A percentile compares a stretch with the other conserved stretches of the same genome.
phyloP scores from a whole-genome alignment of 495 filamentous ascomycete species.

The Penicillium mononematosum region DNA sequence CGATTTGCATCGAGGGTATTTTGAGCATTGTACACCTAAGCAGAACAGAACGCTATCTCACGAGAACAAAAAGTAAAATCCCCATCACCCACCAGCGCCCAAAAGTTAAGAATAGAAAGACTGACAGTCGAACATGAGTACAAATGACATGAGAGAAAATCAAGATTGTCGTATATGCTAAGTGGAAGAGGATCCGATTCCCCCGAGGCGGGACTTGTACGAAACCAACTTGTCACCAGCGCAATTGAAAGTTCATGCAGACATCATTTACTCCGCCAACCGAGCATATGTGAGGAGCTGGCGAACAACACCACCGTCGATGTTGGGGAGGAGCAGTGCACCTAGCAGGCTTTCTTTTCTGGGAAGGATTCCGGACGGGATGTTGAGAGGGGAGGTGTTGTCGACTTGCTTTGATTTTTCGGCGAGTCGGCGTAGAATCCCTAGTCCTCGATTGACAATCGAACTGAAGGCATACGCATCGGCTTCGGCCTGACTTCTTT shows the following conservation, averaged over 20 bases:
- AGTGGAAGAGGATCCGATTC: conserved; percentile 14
- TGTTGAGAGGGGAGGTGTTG: conserved; percentile 35
- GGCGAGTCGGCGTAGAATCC: conserved; percentile 64
- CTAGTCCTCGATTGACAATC: conserved; percentile 69
- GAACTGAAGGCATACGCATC: conserved; percentile 49
- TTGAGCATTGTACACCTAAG: conserved; percentile 45
- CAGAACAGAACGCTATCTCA: conserved; percentile 40
- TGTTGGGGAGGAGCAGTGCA: conserved; percentile 62
- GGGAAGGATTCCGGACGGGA: conserved; percentile 67
- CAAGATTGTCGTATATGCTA: conserved; percentile 28
- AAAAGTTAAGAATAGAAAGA: conserved; percentile 17
- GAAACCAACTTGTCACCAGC: not conserved
- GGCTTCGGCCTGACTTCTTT: conserved; percentile 39
- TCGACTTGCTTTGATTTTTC: conserved; percentile 70
- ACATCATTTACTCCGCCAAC: conserved; percentile 49
- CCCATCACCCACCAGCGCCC: conserved; percentile 29
- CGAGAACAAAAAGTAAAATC: conserved; percentile 24
- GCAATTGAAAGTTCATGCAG: not conserved
- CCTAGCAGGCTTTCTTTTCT: conserved; percentile 68
- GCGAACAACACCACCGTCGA: conserved; percentile 61
- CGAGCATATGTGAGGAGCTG: conserved; percentile 71
- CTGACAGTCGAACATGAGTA: conserved; percentile 32
- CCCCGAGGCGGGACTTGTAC: conserved; percentile 16
- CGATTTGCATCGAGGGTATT: conserved; percentile 40
- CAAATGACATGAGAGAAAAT: conserved; percentile 34